These are phyloP conservation scores for Coemansia sp. DNA, from an alignment of 192 early-diverging fungal genomes.

Conservation along the genomic window DNA sequence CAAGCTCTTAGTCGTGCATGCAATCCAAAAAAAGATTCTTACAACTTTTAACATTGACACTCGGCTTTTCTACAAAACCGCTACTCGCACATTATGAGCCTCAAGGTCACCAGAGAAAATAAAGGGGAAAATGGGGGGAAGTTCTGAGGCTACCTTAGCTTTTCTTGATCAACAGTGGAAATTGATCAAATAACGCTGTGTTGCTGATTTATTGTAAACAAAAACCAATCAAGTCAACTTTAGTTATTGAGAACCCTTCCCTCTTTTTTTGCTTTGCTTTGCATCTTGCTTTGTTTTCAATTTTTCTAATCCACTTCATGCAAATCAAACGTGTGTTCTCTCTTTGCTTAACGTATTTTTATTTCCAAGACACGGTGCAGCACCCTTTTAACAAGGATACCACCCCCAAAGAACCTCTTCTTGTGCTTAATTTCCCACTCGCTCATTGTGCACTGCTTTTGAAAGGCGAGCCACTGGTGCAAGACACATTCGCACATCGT, in stretches of 20 bases:
- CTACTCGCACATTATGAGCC: not conserved
- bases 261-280: conserved; percentile 1
- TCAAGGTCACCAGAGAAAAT: not conserved
- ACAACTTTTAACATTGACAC: no score
- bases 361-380: not conserved
- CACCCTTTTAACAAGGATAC: no score
- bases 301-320: not conserved
- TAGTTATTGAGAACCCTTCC: not conserved
- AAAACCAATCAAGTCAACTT: not conserved
- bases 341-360: not conserved
- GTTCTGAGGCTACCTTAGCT: not conserved
- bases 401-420: not conserved
- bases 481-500: not conserved
- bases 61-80: no score
- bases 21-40: not conserved
- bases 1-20: not conserved
- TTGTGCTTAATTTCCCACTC: not conserved
- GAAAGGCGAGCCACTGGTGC: no score
- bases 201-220: conserved; percentile 2
- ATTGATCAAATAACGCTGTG: no score
- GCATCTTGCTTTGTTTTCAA: not conserved
- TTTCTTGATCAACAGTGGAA: no score
- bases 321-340: not conserved
- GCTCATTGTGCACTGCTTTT: not conserved
- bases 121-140: no score